Conservation (phyloP, 1,284 basidiomycete species). For the Golubevia pallescens region DNA sequence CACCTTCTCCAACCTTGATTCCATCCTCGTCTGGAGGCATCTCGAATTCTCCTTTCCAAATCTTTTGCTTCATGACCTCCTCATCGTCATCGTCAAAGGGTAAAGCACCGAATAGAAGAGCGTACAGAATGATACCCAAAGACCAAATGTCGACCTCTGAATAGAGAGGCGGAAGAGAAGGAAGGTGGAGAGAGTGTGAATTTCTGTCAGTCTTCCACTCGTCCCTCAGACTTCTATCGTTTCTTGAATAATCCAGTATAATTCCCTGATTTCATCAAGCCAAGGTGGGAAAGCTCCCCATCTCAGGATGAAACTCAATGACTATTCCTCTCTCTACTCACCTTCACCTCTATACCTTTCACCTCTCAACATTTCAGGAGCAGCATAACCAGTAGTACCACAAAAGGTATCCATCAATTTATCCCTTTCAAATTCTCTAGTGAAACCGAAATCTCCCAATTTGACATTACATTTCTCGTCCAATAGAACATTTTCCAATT, state of each 20-base stretch:
- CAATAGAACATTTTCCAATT: constrained; percentile 69
- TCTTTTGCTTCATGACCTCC: constrained; percentile 81
- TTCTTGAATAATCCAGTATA: too few relatives aligned
- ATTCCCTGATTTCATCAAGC: too few relatives aligned
- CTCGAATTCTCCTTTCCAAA: constrained; percentile 85
- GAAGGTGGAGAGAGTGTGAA: too few relatives aligned
- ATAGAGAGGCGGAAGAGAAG: too few relatives aligned
- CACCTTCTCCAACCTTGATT: constrained; percentile 78
- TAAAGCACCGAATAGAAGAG: constrained; percentile 88
- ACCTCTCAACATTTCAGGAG: constrained; percentile 91
- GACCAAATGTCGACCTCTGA: constrained; percentile 97
- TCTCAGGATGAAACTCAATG: too few relatives aligned
- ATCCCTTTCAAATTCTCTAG: constrained; percentile 86
- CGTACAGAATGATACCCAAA: constrained; percentile 90
- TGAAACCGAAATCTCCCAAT: constrained; percentile 94
- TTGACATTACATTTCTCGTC: constrained; percentile 66
- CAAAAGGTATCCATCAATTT: constrained; percentile 90
- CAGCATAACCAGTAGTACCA: constrained; percentile 92
- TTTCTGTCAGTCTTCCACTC: too few relatives aligned
- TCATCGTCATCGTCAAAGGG: constrained; percentile 98
- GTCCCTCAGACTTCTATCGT: too few relatives aligned
- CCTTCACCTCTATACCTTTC: constrained; percentile 88
- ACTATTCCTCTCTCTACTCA: too few relatives aligned
- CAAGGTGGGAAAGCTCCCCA: too few relatives aligned
- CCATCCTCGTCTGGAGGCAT: constrained; percentile 69